Evolutionary conservation across 805 yeast species (phyloP).

Genomic region (Phaffomyces thermotolerans): DNA sequence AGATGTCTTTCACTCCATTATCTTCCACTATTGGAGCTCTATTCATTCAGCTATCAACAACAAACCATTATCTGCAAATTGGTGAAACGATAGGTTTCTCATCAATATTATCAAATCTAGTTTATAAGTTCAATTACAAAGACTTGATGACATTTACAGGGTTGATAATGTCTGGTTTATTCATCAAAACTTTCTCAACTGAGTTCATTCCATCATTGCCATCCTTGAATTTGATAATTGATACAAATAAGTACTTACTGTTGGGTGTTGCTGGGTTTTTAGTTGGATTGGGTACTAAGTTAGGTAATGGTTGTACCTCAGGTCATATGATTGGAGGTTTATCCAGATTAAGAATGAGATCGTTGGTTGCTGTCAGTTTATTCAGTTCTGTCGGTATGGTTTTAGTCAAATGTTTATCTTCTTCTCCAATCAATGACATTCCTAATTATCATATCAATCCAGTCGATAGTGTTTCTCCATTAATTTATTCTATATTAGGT

Average conservation of each 20-base stretch:
- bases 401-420: constrained; percentile 1
- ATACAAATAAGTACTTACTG: background rate
- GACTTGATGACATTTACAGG: constrained; percentile 31
- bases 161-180: constrained; percentile 24
- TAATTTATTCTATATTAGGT: background rate
- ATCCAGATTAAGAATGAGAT: constrained; percentile 38
- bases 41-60: constrained; percentile 39
- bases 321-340: constrained; percentile 49
- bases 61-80: constrained; percentile 31
- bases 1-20: constrained; percentile 33
- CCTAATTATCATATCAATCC: constrained; percentile 1
- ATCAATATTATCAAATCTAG: constrained; percentile 29
- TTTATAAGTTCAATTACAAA: constrained; percentile 21
- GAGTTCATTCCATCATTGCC: constrained; percentile 23
- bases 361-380: constrained; percentile 36
- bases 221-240: background rate
- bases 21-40: constrained; percentile 40
- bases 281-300: constrained; percentile 41
- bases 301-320: constrained; percentile 47
- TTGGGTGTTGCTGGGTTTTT: constrained; percentile 31
- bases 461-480: background rate
- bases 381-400: constrained; percentile 30
- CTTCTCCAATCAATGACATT: background rate
- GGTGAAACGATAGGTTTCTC: constrained; percentile 45
- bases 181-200: constrained; percentile 22